Percentiles rank a stretch among this genome's conserved stretches.
Conservation (phyloP, 257 asterid genomes). For the Solanum dulcamara region DNA sequence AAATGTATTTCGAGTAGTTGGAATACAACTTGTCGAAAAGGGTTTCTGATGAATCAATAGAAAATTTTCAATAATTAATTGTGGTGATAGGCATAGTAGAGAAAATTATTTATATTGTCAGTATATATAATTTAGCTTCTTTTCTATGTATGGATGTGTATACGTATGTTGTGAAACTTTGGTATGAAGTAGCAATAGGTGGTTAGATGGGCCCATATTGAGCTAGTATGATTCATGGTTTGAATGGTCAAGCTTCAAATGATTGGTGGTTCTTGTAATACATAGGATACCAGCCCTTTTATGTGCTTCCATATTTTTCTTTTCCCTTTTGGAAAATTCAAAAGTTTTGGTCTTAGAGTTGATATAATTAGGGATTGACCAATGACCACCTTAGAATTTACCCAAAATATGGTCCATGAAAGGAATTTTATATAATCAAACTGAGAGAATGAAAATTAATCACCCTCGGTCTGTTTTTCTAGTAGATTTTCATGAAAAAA, state of each 20-base stretch:
- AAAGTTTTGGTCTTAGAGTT: slow-evolving; percentile 2
- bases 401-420: not conserved
- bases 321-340: slow-evolving; percentile 21
- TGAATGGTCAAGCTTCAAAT: slow-evolving; percentile 81
- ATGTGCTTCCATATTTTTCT: slow-evolving; percentile 17
- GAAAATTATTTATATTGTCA: accelerated
- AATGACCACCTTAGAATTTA: not conserved
- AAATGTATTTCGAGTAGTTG: not conserved
- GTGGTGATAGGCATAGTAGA: no score
- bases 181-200: slow-evolving; percentile 10
- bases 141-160: not conserved
- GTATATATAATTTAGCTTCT: not conserved
- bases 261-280: slow-evolving; percentile 45
- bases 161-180: not conserved
- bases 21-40: not conserved
- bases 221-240: slow-evolving; percentile 40
- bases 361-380: not conserved
- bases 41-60: not conserved
- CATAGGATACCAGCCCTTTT: slow-evolving; percentile 64
- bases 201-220: slow-evolving; percentile 25
- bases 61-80: not conserved
- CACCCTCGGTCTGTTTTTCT: not conserved
- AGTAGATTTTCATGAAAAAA: not conserved
- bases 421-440: not conserved
- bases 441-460: not conserved